Base-by-base conservation (phyloP, 2,329 filamentous ascomycete genomes). In the Geosmithia flava region DNA sequence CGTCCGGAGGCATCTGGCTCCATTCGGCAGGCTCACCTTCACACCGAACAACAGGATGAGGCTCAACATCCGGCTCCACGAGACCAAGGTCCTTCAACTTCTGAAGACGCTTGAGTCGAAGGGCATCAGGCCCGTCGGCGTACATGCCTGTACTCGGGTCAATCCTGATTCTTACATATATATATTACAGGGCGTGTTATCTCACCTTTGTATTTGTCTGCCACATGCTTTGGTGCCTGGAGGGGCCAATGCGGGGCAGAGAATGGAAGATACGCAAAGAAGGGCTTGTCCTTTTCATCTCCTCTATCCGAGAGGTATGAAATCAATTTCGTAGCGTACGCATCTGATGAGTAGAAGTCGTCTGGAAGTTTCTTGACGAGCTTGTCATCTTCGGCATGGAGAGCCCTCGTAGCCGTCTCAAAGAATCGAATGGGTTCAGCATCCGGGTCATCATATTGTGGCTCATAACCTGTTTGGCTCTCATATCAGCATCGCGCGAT, bases 161-260 rank as follows among this genome's bases (percentile, higher is more conserved):
- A n/a, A n/a, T n/a, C n/a, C n/a, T n/a, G n/a, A n/a, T n/a, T n/a
- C n/a, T n/a, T n/a, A n/a, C n/a, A n/a, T n/a, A n/a, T n/a, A n/a
- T n/a, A n/a, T n/a, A n/a, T n/a, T n/a, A n/a, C n/a, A n/a, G n/a
- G n/a, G n/a, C n/a, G n/a, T n/a, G n/a, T n/a, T n/a, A n/a, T n/a
- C n/a, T n/a, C n/a, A n/a, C n/a, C n/a, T n/a, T 68, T 68, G 59
- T 81, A 82, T 53, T 78, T 75, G 17, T 69, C 65, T 42, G n/a
- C n/a, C n/a, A 75, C 71, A 48, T 73, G 71, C 50, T 77, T 70
- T 46, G 77, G 75, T 0, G 76, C 76, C 54, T 82, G 78, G 7
- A 82, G 60, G 2, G 78, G 78, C 78, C 78, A 82, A 53, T 82
- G 78, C 2, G 78, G 78, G 0, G 78, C 78, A 0, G 76, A 77